Base-by-base conservation (phyloP, 768 basidiomycete species). In the Suillus variegatus region DNA sequence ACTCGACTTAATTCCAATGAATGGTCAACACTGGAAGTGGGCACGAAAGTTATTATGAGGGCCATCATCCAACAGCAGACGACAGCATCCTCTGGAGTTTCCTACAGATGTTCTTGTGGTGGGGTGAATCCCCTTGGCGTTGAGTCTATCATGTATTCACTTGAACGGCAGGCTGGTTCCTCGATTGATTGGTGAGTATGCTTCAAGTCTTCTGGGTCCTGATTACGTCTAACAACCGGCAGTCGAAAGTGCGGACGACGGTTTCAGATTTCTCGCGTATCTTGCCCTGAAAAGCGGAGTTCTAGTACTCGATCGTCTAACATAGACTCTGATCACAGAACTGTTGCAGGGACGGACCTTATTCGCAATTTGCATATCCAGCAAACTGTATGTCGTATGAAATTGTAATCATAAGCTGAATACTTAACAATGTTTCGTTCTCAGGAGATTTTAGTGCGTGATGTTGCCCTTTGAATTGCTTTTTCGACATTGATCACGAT, bases 41-140 rank as follows among this genome's bases (percentile, higher is more conserved):
- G 74, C 16, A 74, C 74, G 1, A 74, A 70, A 16, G 2, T 73
- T 20, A 63, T 75, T n/a, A 71, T 73, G 73, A 73, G 74, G 0
- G 6, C 8, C 6, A 8, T 51, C 14, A 51, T 51, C 0, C 6
- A 51, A 25, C 13, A 51, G 14, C 14, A 16, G 49, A 13, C 2
- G 4, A 1, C 47, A 25, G 68, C 44, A n/a, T 25, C 13, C 22
- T 49, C 13, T 22, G 10, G 13, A 49, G 13, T 25, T 49, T 49
- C 47, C 12, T 49, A 49, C 13, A 25, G 6, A 25, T 12, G 35
- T 6, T 2, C 66, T 49, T 74, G 73, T 2, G 72, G 73, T 0
- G 55, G 61, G 49, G 22, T 61, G n/a, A 74, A 74, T 52, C 44
- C 57, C 25, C 43, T 72, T 0, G 70, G 73, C 9, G 67, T 65